phyloP scores from a whole-genome alignment of 345 rosid genomes.

The Hibiscus mutabilis region DNA sequence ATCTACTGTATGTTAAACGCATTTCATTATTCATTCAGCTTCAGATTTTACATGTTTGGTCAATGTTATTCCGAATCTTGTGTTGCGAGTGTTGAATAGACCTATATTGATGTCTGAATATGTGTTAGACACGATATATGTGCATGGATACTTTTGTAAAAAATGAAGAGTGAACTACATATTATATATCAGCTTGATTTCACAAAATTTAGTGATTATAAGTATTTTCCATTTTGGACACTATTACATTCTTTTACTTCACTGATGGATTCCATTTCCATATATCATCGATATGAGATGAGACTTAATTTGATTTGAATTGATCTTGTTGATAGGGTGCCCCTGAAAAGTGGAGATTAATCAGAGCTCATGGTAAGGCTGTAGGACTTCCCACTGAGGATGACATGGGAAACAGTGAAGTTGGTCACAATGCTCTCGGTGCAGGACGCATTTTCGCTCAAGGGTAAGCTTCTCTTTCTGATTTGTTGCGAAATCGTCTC shows the following conservation, averaged over 20 bases:
- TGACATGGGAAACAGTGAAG: constrained; percentile 99
- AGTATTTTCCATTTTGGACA: neutral
- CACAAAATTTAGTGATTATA: neutral
- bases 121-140: no score
- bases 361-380: constrained; percentile 89
- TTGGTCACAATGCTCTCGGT: constrained; percentile 97
- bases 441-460: constrained; percentile 96
- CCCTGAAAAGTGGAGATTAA: constrained; percentile 80
- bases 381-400: constrained; percentile 98
- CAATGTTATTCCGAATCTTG: neutral
- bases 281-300: neutral
- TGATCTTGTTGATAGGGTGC: constrained; percentile 38
- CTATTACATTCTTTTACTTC: neutral
- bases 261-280: neutral
- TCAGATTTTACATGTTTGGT: neutral
- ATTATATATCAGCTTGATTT: neutral
- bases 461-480: constrained; percentile 36
- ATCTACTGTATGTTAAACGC: no score
- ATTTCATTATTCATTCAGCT: no score
- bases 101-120: no score
- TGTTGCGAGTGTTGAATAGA: no score
- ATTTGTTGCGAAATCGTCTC: neutral
- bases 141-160: neutral
- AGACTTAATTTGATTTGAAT: neutral
- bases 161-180: neutral